Conservation (phyloP, 306 rosid genomes). For the Albizia julibrissin region DNA sequence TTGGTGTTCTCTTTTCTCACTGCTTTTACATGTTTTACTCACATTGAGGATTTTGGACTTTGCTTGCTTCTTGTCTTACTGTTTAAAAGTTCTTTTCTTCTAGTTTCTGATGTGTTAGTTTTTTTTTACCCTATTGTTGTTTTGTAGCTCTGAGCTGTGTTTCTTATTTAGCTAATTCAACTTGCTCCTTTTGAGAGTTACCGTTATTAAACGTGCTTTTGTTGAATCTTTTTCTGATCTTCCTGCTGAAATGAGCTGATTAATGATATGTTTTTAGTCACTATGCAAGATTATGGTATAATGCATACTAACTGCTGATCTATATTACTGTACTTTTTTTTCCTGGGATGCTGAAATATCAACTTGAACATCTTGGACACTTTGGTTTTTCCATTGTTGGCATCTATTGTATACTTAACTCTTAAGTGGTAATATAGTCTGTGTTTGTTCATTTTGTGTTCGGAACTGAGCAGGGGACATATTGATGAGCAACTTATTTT, state of each 20-base stretch:
- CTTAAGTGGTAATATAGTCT: not conserved
- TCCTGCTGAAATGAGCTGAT: constrained; percentile 26
- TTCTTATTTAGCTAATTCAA: constrained; percentile 22
- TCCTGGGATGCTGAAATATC: constrained; percentile 10
- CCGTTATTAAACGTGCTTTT: constrained; percentile 3
- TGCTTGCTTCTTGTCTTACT: constrained; percentile 17
- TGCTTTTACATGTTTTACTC: not conserved
- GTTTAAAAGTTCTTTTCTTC: constrained; percentile 1
- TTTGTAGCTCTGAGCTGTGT: constrained; percentile 10
- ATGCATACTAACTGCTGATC: constrained; percentile 23
- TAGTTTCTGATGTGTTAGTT: constrained; percentile 21
- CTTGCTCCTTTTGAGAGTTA: constrained; percentile 21
- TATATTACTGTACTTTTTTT: constrained; percentile 11
- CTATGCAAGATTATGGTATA: constrained; percentile 5
- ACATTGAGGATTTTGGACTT: constrained; percentile 9
- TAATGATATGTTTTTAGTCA: constrained; percentile 18
- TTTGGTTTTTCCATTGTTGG: not conserved
- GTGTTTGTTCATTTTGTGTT: not conserved
- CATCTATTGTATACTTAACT: not conserved
- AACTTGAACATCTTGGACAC: constrained; percentile 15
- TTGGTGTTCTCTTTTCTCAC: not conserved
- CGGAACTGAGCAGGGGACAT: not conserved
- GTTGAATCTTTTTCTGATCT: constrained; percentile 18
- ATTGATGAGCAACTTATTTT: not conserved
- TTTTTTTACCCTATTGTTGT: not conserved